Conservation (phyloP, 108 stramenopile genomes). For the Fistulifera pelliculosa region DNA sequence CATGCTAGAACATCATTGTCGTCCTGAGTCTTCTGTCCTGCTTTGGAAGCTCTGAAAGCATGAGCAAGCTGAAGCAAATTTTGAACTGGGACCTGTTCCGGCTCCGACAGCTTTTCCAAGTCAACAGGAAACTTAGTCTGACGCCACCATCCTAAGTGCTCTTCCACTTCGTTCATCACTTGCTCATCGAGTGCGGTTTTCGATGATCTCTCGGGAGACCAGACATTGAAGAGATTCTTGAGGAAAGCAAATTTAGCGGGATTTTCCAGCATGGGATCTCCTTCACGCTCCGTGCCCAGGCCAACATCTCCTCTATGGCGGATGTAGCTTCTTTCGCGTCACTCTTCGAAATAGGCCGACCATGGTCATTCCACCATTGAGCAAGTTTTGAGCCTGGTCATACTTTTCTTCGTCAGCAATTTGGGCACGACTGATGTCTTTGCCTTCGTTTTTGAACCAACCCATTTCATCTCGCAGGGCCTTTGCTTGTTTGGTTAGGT, state of each 20-base stretch:
- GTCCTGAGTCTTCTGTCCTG: slow-evolving; percentile 12
- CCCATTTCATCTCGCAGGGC: slow-evolving; percentile 3
- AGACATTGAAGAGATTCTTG: slow-evolving; percentile 1
- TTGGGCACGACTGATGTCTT: not conserved
- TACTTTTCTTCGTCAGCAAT: slow-evolving; percentile 7
- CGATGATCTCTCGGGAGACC: not conserved
- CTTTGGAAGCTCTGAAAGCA: not conserved
- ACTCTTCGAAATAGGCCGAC: not conserved
- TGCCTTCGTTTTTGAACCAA: slow-evolving; percentile 10
- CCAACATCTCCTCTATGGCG: slow-evolving; percentile 5
- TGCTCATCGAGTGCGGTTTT: too few relatives aligned
- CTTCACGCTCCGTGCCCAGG: slow-evolving; percentile 1
- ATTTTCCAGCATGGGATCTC: not conserved
- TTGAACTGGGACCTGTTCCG: not conserved
- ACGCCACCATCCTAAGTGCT: slow-evolving; percentile 1
- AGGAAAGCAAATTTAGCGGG: not conserved
- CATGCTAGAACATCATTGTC: slow-evolving; percentile 27
- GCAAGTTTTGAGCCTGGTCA: slow-evolving; percentile 8
- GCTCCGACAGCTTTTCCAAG: not conserved
- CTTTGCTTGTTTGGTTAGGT: not conserved
- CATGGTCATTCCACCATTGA: slow-evolving; percentile 10
- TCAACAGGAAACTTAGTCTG: not conserved
- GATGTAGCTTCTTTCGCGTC: not conserved
- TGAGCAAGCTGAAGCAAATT: not conserved
- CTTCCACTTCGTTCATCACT: not conserved